Conservation (phyloP, 768 basidiomycete genomes). For the Cystobasidium ongulense region DNA sequence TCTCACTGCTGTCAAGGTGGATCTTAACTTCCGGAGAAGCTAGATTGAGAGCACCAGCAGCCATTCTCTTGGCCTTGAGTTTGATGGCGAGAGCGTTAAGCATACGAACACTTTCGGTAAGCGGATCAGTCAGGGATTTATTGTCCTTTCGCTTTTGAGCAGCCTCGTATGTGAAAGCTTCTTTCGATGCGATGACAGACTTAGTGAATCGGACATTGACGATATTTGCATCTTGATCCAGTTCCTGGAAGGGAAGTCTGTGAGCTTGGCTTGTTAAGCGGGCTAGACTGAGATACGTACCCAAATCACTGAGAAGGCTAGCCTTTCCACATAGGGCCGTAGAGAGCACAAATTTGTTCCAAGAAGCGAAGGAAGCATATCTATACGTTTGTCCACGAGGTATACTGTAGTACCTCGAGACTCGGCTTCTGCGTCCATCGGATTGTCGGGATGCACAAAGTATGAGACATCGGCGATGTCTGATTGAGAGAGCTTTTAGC, state of each 20-base stretch:
- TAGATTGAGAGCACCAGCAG: constrained; percentile 90
- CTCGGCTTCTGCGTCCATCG: constrained; percentile 96
- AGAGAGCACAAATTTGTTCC: constrained; percentile 95
- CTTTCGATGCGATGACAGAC: constrained; percentile 92
- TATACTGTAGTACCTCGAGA: constrained; percentile 93
- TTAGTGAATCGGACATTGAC: constrained; percentile 85
- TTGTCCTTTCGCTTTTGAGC: constrained; percentile 92
- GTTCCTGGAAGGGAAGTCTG: constrained; percentile 54
- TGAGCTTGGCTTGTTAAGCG: neutral
- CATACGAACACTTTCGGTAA: constrained; percentile 76
- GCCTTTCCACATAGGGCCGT: constrained; percentile 78
- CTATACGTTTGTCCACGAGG: constrained; percentile 94
- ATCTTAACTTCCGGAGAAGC: constrained; percentile 99
- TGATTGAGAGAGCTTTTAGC: constrained; percentile 43
- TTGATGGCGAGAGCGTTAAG: constrained; percentile 79
- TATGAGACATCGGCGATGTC: constrained; percentile 98
- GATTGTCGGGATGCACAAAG: constrained; percentile 83
- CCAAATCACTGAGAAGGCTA: constrained; percentile 96
- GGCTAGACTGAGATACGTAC: constrained; percentile 48
- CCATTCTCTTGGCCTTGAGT: constrained; percentile 76
- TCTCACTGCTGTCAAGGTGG: constrained; percentile 83
- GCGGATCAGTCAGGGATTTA: constrained; percentile 66
- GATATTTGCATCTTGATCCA: constrained; percentile 79
- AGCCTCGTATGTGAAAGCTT: constrained; percentile 92
- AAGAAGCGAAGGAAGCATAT: constrained; percentile 88